A percentile compares a stretch with the other conserved stretches of the same genome.
Evolutionary conservation across 495 filamentous ascomycete species (phyloP).

Genomic region (Aspergillus egyptiacus): DNA sequence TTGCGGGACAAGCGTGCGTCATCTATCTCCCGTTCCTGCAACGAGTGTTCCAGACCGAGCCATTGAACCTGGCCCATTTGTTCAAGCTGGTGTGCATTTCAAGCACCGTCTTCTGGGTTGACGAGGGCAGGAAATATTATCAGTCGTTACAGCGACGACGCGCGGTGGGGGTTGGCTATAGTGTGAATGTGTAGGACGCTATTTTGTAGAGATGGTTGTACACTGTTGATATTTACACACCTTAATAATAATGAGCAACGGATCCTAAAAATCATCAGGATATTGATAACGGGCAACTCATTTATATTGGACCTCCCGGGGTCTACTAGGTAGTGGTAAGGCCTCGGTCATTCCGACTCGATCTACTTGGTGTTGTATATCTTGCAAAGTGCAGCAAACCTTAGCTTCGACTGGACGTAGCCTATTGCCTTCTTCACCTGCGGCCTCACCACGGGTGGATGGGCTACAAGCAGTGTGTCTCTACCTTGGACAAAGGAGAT

Average conservation of each 20-base stretch:
- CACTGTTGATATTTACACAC: not conserved
- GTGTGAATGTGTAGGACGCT: constrained; percentile 36
- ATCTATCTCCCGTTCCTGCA: constrained; percentile 93
- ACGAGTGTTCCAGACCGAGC: constrained; percentile 91
- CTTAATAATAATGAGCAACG: not conserved
- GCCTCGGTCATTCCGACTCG: no score
- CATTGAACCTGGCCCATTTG: constrained; percentile 66
- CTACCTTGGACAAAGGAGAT: no score
- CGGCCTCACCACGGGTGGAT: no score
- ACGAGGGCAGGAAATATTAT: constrained; percentile 79
- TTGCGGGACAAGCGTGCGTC: constrained; percentile 80
- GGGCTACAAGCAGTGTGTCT: no score
- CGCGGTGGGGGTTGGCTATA: constrained; percentile 38
- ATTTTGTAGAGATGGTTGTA: constrained; percentile 10
- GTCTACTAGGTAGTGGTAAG: no score
- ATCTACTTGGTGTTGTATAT: no score
- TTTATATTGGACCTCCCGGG: no score
- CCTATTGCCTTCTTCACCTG: no score
- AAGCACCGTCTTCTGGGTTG: constrained; percentile 89
- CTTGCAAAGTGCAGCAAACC: no score
- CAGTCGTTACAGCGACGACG: constrained; percentile 29
- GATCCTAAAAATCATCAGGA: not conserved
- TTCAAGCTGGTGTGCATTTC: constrained; percentile 63
- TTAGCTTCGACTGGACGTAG: no score
- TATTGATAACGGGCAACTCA: not conserved